Evolutionary conservation across 352 stramenopile species (phyloP).

Genomic region (Blastocystis sp.): DNA sequence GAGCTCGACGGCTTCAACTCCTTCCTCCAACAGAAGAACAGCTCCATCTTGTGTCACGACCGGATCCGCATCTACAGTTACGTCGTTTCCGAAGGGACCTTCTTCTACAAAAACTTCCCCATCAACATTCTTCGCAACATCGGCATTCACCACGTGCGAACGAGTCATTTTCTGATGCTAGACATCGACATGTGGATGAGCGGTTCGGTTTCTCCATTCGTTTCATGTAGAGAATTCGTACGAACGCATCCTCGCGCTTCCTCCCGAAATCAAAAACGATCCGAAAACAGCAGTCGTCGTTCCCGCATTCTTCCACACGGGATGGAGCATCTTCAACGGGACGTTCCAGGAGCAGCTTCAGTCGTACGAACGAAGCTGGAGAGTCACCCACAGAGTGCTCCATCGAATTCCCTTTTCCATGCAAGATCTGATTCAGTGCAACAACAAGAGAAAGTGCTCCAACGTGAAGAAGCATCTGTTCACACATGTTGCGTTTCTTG

Average conservation of each 20-base stretch:
- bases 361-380: not conserved
- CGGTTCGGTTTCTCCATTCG: not conserved
- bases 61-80: constrained; percentile 6
- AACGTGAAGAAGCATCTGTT: constrained; percentile 10
- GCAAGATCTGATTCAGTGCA: not conserved
- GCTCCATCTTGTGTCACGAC: not conserved
- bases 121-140: constrained; percentile 56
- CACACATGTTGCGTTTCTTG: not conserved
- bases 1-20: not conserved
- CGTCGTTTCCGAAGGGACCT: not conserved
- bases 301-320: constrained; percentile 36
- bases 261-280: not conserved
- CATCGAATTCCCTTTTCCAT: constrained; percentile 14
- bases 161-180: not conserved
- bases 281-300: not conserved
- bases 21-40: not conserved
- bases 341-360: constrained; percentile 8
- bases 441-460: not conserved
- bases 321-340: constrained; percentile 8
- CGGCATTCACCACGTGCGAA: constrained; percentile 16
- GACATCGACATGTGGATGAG: constrained; percentile 53
- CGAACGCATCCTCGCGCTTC: not conserved
- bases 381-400: not conserved
- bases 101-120: constrained; percentile 46
- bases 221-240: constrained; percentile 21